Evolutionary conservation across 352 stramenopile genomes (phyloP), one percentile per base, ranked within the genome.

Genomic region (Nothophytophthora sp.): DNA sequence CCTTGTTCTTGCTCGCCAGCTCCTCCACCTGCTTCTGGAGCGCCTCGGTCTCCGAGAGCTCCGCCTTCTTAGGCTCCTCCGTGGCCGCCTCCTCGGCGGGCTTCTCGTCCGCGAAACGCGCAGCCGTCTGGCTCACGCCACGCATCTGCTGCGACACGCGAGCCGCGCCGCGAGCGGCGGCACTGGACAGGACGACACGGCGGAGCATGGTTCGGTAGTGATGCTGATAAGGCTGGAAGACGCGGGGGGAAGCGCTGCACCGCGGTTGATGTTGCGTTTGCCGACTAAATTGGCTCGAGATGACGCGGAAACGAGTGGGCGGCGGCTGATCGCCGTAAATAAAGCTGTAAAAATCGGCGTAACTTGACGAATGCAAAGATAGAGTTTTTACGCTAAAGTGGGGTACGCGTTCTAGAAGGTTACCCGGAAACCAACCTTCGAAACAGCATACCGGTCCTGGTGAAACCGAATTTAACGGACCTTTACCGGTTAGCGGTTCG

Each of bases 1-100:
- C 83, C 29, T 77, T 77, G 63, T 84, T 91, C 60, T 81, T 76
- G 50, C 52, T 38, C 64, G 81, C 77, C 38, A 92, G 73, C 48
- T 89, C 74, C 15, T 91, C 74, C 10, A 92, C 54, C 55, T 92
- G 63, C 52, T 90, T 77, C 55, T 70, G 50, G 20, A 92, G 62
- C 50, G 60, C 45, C 29, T 88, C 79, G 4, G 70, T 41, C 30
- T 81, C 72, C 2, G 33, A 55, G 13, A 61, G 30, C 34, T 65
- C 41, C 4, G 34, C 32, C 13, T 57, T 38, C 19, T 47, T 49
- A 2, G 60, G 23, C 5, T 48, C 41, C 15, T 63, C 56, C 25
- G 46, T 36, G 11, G 46, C 45, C 3, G 60, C 40, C 29, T 69
- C 59, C 5, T 63, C 69, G 2, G 48, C 44, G 6, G 72, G 44